A percentile compares a stretch with the other conserved stretches of the same genome.
phyloP scores from a whole-genome alignment of 306 rosid species.

The Castanea sativa region DNA sequence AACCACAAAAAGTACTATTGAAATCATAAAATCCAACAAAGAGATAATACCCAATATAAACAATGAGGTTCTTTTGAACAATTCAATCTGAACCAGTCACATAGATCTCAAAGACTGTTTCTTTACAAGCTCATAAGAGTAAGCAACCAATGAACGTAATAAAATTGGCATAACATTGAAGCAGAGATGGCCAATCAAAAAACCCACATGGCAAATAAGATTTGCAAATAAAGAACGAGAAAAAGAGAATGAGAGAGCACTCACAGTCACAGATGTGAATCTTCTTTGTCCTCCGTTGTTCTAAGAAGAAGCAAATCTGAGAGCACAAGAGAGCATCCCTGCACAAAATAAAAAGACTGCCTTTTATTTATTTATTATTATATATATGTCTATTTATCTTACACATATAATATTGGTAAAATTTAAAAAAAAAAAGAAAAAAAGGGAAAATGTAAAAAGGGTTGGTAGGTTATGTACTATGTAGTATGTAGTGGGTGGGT shows the following conservation, averaged over 20 bases:
- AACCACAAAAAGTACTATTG: not conserved
- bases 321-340: conserved; percentile 30
- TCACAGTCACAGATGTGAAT: conserved; percentile 37
- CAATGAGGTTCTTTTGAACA: not conserved
- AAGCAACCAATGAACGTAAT: not conserved
- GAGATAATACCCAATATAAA: not conserved
- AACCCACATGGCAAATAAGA: not conserved
- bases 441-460: not conserved
- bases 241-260: conserved; percentile 21
- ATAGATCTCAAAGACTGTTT: not conserved
- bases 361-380: conserved; percentile 15
- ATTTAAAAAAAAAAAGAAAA: too few relatives aligned
- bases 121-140: not conserved
- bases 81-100: not conserved
- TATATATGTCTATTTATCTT: conserved; percentile 9
- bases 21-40: not conserved
- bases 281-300: not conserved
- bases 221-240: conserved; percentile 1
- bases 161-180: not conserved
- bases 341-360: conserved; percentile 10
- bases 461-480: conserved; percentile 35
- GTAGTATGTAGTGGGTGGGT: conserved; percentile 5
- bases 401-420: not conserved
- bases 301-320: conserved; percentile 36
- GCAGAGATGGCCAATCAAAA: not conserved